Percentiles rank a stretch among this genome's conserved stretches.
Conservation (phyloP, 2,329 filamentous ascomycete genomes). For the Sporothrix globosa region DNA sequence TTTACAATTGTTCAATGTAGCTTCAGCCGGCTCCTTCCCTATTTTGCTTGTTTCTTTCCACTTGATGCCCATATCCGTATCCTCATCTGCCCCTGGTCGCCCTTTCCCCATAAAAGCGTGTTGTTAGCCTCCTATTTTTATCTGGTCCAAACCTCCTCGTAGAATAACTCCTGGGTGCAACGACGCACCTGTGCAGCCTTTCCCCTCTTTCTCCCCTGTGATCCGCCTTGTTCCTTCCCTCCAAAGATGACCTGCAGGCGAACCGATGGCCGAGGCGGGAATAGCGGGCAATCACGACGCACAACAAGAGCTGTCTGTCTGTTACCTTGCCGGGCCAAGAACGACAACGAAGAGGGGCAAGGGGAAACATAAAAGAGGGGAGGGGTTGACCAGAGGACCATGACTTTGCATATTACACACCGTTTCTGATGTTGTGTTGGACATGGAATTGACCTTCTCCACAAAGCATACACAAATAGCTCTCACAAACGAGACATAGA, state of each 20-base stretch:
- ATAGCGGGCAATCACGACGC: slow-evolving; percentile 25
- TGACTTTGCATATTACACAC: slow-evolving; percentile 6
- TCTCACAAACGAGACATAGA: slow-evolving; percentile 12
- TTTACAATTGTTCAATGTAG: no score
- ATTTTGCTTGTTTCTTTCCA: neutral
- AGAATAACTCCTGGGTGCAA: neutral
- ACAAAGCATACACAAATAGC: neutral
- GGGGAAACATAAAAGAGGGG: neutral
- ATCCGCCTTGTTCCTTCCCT: slow-evolving; percentile 1
- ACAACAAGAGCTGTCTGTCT: neutral
- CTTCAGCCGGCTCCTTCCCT: slow-evolving; percentile 1
- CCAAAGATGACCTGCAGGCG: slow-evolving; percentile 30
- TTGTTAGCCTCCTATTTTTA: slow-evolving; percentile 26
- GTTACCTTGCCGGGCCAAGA: slow-evolving; percentile 4
- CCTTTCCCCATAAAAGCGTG: slow-evolving; percentile 26
- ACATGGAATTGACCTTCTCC: slow-evolving; percentile 6
- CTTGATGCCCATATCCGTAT: slow-evolving; percentile 18
- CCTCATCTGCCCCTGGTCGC: slow-evolving; percentile 12
- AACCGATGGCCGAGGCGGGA: slow-evolving; percentile 23
- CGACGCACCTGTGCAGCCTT: neutral
- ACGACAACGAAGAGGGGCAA: neutral
- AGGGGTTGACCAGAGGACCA: neutral
- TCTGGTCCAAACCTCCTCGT: slow-evolving; percentile 2
- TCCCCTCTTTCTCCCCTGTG: slow-evolving; percentile 13
- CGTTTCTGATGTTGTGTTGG: neutral